Evolutionary conservation across 495 filamentous ascomycete species (phyloP), one percentile per base, ranked within the genome.

Genomic region (Aspergillus heteromorphus): DNA sequence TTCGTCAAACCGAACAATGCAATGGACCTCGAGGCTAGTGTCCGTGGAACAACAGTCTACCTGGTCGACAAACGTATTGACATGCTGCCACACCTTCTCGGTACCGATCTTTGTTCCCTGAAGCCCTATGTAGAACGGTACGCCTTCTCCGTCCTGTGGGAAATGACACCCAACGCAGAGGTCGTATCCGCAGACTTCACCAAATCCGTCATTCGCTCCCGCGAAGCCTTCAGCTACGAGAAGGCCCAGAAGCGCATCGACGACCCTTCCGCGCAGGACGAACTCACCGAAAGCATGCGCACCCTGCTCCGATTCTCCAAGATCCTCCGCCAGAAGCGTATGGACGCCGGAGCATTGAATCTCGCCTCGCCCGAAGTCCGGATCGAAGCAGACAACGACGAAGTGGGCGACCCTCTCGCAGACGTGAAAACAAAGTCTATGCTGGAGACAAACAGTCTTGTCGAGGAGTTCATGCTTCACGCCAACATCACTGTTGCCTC

Each of bases 401-500:
- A 98, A 66, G 95, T 92, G 0, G 95, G 91, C 5, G 93, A 97
- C 64, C 95, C 93, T 0, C 85, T 96, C 49, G 68, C 71, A 6
- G 95, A 99, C 65, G 87, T 99, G 56, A 90, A 97, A 74, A 95
- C 90, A 1, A 98, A 97, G 68, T 78, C 89, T 51, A 82, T 88
- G 54, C 83, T 97, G n/a, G 90, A 89, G 63, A 98, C 93, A 51
- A 97, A 97, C 76, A 97, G 92, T 20, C 80, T 98, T 6, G 93
- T 98, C 20, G 93, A 98, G 64, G 93, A 98, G 62, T 97, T 98
- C 78, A 98, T 98, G 93, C 79, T 97, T 63, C 88, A 97, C 64
- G 93, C 95, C 75, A 98, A 97, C 71, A 96, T 88, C 65, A 89
- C 84, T 55, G 93, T 98, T 20, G 93, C 91, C 6, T 74, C 81